Conservation (phyloP, 768 basidiomycete species). For the Suillus tomentosus region DNA sequence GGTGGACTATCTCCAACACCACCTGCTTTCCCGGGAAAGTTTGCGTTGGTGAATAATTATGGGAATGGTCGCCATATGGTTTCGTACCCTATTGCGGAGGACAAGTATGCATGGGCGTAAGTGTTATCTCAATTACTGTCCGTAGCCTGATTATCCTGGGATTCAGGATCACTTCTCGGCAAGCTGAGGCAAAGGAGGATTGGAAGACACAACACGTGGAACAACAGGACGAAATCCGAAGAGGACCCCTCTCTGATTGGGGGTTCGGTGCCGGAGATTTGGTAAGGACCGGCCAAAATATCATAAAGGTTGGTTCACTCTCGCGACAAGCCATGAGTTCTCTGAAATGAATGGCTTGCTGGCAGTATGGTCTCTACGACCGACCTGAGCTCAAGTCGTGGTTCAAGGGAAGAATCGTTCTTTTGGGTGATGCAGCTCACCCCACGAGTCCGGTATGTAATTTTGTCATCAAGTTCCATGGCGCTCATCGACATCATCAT, state of each 20-base stretch:
- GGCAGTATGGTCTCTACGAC: slow-evolving; percentile 46
- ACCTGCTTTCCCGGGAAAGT: slow-evolving; percentile 16
- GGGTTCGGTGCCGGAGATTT: slow-evolving; percentile 23
- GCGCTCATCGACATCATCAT: not conserved
- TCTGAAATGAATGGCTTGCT: slow-evolving; percentile 3
- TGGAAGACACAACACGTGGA: slow-evolving; percentile 41
- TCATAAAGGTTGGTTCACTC: slow-evolving; percentile 20
- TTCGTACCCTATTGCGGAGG: slow-evolving; percentile 35
- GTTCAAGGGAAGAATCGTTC: slow-evolving; percentile 43
- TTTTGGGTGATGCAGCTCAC: slow-evolving; percentile 49
- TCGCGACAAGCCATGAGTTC: slow-evolving; percentile 2
- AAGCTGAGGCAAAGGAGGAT: slow-evolving; percentile 41
- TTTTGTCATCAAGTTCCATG: not conserved
- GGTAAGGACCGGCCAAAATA: slow-evolving; percentile 16
- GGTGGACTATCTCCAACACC: slow-evolving; percentile 37
- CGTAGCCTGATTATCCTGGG: not conserved
- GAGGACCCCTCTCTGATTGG: slow-evolving; percentile 21
- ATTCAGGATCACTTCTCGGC: slow-evolving; percentile 19
- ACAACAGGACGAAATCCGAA: slow-evolving; percentile 21
- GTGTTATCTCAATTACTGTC: slow-evolving; percentile 12
- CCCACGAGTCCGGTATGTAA: slow-evolving; percentile 45
- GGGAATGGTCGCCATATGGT: slow-evolving; percentile 42
- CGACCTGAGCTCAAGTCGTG: slow-evolving; percentile 42
- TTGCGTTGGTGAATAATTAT: slow-evolving; percentile 36
- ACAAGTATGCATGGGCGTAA: slow-evolving; percentile 40